Base-by-base conservation (phyloP, 441 rosid species). In the Oxalis stricta region DNA sequence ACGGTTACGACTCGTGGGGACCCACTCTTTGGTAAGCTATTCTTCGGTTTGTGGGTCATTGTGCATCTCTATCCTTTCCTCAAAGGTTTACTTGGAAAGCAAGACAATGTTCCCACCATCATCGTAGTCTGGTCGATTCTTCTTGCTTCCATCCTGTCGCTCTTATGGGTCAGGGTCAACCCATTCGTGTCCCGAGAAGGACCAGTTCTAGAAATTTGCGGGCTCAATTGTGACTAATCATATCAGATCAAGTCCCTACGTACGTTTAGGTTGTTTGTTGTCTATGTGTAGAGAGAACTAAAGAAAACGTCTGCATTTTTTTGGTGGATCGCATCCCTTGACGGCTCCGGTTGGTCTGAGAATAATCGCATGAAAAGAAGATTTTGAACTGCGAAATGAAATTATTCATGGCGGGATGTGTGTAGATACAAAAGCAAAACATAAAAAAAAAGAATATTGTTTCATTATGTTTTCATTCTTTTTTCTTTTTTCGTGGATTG, bases 1-100 rank as follows among this genome's bases (percentile, higher is more conserved):
- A 81, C 5, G 98, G 96, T 3, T 91, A 91, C 10, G 93, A 86
- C n/a, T n/a, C n/a, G n/a, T n/a, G n/a, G 98, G 96, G 99, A 95
- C 24, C 98, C 96, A 0, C 72, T 91, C 24, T 80, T 91, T 5
- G 98, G 98, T 13, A 76, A 69, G 60, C 64, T 86, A 16, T 75
- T 91, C 70, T 91, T 91, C 44, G 81, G 96, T 0, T 45, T 86
- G 24, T 91, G 98, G 98, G 98, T 91, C 45, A 77, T 91, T 19
- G 60, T 83, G 50, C 98, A 86, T 68, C 78, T 91, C 29, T 86
- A 85, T 59, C 98, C 98, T 0, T 91, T 91, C 93, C 85, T 91
- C 50, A 91, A 91, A 55, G 98, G 98, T 31, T 48, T 77, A 33
- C 44, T 81, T 37, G 98, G 93, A 60, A 83, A 79, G 56, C 96